These are phyloP conservation scores for Phaseolus lunatus DNA, from an alignment of 306 rosid species.

Conservation along the genomic window DNA sequence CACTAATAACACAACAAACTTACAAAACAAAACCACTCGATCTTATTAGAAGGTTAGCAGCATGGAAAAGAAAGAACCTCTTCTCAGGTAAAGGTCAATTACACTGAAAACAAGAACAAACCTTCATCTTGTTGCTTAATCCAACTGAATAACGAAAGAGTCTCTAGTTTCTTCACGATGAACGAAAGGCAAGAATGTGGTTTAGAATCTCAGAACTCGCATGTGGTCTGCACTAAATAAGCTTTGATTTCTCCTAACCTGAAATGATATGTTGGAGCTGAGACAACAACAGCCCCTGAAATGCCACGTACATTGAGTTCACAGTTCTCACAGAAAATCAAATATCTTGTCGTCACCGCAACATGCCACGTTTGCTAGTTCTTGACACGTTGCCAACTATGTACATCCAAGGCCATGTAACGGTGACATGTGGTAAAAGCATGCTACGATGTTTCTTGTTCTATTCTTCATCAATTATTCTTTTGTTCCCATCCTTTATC, in stretches of 20 bases:
- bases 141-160: slow-evolving; percentile 23
- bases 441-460: slow-evolving; percentile 8
- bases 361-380: slow-evolving; percentile 45
- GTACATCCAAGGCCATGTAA: not conserved
- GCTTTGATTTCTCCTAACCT: not conserved
- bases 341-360: slow-evolving; percentile 41
- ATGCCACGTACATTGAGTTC: slow-evolving; percentile 59
- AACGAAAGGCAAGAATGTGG: slow-evolving; percentile 39
- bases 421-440: slow-evolving; percentile 57
- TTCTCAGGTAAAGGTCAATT: not conserved
- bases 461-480: slow-evolving; percentile 14
- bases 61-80: not conserved
- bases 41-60: not conserved
- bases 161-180: not conserved
- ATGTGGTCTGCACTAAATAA: slow-evolving; percentile 41
- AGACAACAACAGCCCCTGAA: slow-evolving; percentile 36
- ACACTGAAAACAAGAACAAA: slow-evolving; percentile 34
- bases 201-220: slow-evolving; percentile 19
- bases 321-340: slow-evolving; percentile 29
- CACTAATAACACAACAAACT: not conserved
- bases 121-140: slow-evolving; percentile 66
- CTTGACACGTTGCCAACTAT: slow-evolving; percentile 51
- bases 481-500: slow-evolving; percentile 34
- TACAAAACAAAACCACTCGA: not conserved
- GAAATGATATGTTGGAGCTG: not conserved